Conservation (phyloP, 1,284 basidiomycete genomes). For the Spongiforma sp. region DNA sequence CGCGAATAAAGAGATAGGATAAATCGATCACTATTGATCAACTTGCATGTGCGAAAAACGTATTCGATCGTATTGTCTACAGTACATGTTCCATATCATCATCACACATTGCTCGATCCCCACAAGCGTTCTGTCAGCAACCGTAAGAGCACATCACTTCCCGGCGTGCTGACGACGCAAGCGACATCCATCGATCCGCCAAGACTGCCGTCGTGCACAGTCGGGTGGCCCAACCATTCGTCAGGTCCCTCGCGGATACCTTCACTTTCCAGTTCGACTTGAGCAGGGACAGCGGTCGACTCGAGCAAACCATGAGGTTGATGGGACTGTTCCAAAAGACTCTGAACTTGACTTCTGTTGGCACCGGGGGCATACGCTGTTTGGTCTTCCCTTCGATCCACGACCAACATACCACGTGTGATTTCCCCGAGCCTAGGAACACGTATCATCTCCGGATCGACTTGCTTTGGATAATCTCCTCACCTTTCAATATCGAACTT, state of each 20-base stretch:
- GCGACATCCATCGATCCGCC: slow-evolving; percentile 47
- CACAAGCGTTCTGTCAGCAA: slow-evolving; percentile 61
- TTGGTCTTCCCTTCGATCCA: slow-evolving; percentile 67
- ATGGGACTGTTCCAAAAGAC: slow-evolving; percentile 48
- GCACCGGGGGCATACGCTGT: slow-evolving; percentile 64
- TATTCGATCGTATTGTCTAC: background rate
- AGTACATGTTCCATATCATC: no score
- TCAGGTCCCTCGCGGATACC: slow-evolving; percentile 27
- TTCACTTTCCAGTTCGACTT: slow-evolving; percentile 51
- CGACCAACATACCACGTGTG: slow-evolving; percentile 78
- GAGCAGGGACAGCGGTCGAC: slow-evolving; percentile 56
- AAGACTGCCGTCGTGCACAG: slow-evolving; percentile 24
- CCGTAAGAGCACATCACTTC: slow-evolving; percentile 51
- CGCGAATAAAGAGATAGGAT: no score
- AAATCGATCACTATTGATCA: no score
- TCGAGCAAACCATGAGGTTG: slow-evolving; percentile 47
- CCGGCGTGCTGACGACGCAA: slow-evolving; percentile 63
- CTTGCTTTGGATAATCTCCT: slow-evolving; percentile 7
- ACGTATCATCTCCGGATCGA: slow-evolving; percentile 5
- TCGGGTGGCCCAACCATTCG: slow-evolving; percentile 24
- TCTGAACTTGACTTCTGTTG: slow-evolving; percentile 67
- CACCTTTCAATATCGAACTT: slow-evolving; percentile 75
- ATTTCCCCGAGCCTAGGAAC: slow-evolving; percentile 49
- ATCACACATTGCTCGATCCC: slow-evolving; percentile 42
- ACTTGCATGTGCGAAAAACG: no score